Evolutionary conservation across 805 yeast species (phyloP), one percentile per base, ranked within the genome.

Genomic region (Nakazawaea ishiwadae): DNA sequence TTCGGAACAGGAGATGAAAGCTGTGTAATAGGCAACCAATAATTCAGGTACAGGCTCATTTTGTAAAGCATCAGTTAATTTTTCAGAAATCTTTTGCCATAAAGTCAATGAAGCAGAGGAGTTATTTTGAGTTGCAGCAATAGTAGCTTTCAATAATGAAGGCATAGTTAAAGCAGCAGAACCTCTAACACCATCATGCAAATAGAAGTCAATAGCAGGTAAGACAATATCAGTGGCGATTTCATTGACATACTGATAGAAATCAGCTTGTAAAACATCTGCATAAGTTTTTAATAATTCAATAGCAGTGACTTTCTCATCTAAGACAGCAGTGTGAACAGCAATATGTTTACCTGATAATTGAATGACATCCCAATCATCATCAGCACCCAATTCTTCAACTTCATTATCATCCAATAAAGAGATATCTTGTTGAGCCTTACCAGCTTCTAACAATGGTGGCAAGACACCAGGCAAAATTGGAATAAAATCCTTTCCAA

Each of bases 321-420:
- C 99, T 45, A 93, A 71, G n/a, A 86, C 69, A 10, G 96, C 88
- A 3, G 97, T 90, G 58, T 91, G 96, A 39, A 93, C 88, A 17
- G 97, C 98, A 54, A 93, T 79, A 55, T 87, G 90, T 60, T 88
- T 90, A 40, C 98, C 99, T 23, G 87, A 80, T 34, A 90, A 68
- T 51, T 88, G 88, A 41, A 93, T 81, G 35, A 93, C 93, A 55
- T 93, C 98, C 93, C 96, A 93, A 47, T 89, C 96, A 40, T 89
- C 95, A 52, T 87, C 85, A 54, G 79, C 81, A 51, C 80, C 84
- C 49, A 78, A 78, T 50, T 85, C 86, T 37, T 85, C 93, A 23
- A 80, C 75, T 43, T 95, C 95, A 45, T 83, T 90, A 50, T 90
- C 96, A 52, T 91, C 98, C 40, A 93, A 75, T 35, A 93, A 66